Percentiles rank a stretch among this genome's conserved stretches.
These are phyloP conservation scores for Phytophthora tubulina DNA, from an alignment of 352 stramenopile species.

Conservation along the genomic window DNA sequence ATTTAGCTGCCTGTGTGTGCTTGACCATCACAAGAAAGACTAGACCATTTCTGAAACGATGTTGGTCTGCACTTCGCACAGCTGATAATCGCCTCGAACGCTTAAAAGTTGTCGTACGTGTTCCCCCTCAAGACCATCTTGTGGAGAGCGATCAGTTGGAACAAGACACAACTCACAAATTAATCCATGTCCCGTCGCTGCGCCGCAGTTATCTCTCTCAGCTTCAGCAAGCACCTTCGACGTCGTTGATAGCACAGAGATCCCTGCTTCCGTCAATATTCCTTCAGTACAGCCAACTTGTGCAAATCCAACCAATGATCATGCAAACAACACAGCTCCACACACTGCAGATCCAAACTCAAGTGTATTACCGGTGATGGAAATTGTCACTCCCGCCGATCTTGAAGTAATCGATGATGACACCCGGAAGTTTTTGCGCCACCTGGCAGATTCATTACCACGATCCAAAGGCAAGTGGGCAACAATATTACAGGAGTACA, in stretches of 20 bases:
- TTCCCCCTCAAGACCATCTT: too few relatives aligned
- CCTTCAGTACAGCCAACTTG: too few relatives aligned
- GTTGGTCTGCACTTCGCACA: neutral
- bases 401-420: neutral
- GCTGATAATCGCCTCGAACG: neutral
- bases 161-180: neutral
- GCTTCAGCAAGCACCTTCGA: too few relatives aligned
- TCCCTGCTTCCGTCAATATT: too few relatives aligned
- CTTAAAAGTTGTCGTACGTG: too few relatives aligned
- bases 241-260: too few relatives aligned
- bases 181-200: too few relatives aligned
- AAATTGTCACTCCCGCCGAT: neutral
- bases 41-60: neutral
- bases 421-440: neutral
- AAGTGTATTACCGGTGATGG: neutral
- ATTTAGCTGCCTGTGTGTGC: neutral
- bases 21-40: neutral
- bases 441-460: neutral
- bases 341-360: neutral
- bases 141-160: neutral
- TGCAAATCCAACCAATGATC: too few relatives aligned
- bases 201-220: too few relatives aligned
- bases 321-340: neutral
- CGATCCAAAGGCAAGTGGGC: neutral
- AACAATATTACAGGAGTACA: neutral